These are phyloP conservation scores for Aegilops sharonensis DNA, from an alignment of 176 grass and related monocot species.

Conservation along the genomic window DNA sequence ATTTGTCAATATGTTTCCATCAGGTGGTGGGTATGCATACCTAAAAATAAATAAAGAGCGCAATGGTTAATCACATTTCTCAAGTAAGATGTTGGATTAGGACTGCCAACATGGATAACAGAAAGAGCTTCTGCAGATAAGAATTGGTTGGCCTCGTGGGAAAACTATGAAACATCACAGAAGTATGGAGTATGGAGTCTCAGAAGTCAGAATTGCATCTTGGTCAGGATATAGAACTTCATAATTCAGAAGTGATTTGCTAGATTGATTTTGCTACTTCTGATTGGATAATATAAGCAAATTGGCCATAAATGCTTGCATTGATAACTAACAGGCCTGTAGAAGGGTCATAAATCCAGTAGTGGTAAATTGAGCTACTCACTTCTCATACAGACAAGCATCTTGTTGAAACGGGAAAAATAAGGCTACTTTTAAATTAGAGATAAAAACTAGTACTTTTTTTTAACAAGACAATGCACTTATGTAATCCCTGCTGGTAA, in stretches of 20 bases:
- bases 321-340: neutral
- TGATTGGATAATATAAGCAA: no score
- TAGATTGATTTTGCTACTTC: no score
- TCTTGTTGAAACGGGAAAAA: neutral
- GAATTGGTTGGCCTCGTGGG: neutral
- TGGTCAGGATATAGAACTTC: neutral
- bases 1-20: constrained; percentile 94
- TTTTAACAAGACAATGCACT: no score
- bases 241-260: neutral
- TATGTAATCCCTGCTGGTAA: neutral
- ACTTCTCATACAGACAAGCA: neutral
- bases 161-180: neutral
- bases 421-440: neutral
- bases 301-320: neutral
- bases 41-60: constrained; percentile 35
- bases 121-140: neutral
- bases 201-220: neutral
- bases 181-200: neutral
- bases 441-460: neutral
- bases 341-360: neutral
- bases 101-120: neutral
- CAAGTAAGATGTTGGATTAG: neutral
- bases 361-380: neutral
- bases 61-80: neutral
- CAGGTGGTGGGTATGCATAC: constrained; percentile 89